These are phyloP conservation scores for Aspergillus diversus DNA, from an alignment of 495 filamentous ascomycete genomes.

Conservation along the genomic window DNA sequence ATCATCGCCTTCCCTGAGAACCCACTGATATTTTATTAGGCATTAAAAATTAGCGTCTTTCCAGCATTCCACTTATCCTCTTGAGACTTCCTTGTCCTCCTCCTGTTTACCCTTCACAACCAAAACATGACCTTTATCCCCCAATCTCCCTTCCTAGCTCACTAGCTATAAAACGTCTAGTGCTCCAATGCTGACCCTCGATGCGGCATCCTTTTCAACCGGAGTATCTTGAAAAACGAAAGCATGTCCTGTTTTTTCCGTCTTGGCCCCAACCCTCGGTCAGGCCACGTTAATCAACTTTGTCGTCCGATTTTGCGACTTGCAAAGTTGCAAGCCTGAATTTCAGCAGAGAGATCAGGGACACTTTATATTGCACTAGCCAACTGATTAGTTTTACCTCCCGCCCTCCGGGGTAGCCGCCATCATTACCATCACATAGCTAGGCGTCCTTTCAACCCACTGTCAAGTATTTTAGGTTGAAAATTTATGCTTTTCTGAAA, in stretches of 20 bases:
- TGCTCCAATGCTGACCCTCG: not conserved
- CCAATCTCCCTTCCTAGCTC: not conserved
- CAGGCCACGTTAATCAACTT: slow-evolving; percentile 2
- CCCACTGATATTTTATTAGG: slow-evolving; percentile 6
- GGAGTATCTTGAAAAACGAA: not conserved
- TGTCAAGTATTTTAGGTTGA: not conserved
- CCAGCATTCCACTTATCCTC: not conserved
- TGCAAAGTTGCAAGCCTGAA: not conserved
- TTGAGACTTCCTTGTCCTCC: not conserved
- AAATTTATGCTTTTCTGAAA: not conserved
- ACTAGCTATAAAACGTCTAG: not conserved
- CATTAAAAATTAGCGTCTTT: not conserved
- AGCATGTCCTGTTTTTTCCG: not conserved
- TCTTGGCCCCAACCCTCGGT: not conserved
- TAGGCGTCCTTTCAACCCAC: no score
- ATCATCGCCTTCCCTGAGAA: slow-evolving; percentile 1
- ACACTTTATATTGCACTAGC: not conserved
- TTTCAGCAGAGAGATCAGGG: not conserved
- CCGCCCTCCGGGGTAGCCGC: no score
- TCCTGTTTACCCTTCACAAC: not conserved
- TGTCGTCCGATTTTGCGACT: not conserved
- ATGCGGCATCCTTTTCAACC: not conserved
- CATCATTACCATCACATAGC: no score
- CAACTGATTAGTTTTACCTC: not conserved
- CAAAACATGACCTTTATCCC: not conserved